phyloP scores from a whole-genome alignment of 192 early-diverging fungal species.

The Globomyces pollinis-pini region DNA sequence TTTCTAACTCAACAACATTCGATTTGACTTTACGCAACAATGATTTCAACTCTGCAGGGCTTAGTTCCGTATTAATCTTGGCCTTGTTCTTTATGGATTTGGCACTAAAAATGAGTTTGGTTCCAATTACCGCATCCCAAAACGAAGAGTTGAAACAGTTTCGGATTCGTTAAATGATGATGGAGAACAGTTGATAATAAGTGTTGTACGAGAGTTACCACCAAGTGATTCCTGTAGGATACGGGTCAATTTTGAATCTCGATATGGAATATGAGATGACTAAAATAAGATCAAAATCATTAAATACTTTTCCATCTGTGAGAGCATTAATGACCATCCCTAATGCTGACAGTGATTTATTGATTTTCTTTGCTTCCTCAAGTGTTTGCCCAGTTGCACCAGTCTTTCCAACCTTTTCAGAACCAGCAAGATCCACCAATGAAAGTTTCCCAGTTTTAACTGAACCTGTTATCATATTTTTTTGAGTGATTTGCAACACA shows the following conservation, averaged over 20 bases:
- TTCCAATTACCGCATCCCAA: conserved; percentile 84
- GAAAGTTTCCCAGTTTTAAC: conserved; percentile 87
- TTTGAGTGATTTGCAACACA: conserved; percentile 90
- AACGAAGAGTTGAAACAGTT: conserved; percentile 87
- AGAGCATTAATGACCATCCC: conserved; percentile 99
- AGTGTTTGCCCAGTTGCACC: conserved; percentile 96
- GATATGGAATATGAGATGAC: conserved; percentile 96
- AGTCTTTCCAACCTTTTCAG: conserved; percentile 96
- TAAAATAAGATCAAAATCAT: conserved; percentile 21
- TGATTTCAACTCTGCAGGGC: conserved; percentile 87
- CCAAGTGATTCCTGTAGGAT: conserved; percentile 99
- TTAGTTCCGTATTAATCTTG: conserved; percentile 96
- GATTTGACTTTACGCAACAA: conserved; percentile 85
- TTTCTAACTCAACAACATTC: conserved; percentile 72
- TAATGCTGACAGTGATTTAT: conserved; percentile 93
- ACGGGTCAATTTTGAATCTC: conserved; percentile 97
- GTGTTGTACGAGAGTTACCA: conserved; percentile 97
- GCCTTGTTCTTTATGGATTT: conserved; percentile 99
- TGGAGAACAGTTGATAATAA: conserved; percentile 98
- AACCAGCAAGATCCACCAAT: conserved; percentile 97
- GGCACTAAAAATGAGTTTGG: conserved; percentile 41
- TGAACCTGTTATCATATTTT: conserved; percentile 83
- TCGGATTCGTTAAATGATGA: conserved; percentile 96
- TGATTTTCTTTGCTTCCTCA: conserved; percentile 99
- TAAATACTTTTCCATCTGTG: conserved; percentile 86